These are phyloP conservation scores for Candida parachauliodes DNA, from an alignment of 805 yeast species.

Conservation along the genomic window DNA sequence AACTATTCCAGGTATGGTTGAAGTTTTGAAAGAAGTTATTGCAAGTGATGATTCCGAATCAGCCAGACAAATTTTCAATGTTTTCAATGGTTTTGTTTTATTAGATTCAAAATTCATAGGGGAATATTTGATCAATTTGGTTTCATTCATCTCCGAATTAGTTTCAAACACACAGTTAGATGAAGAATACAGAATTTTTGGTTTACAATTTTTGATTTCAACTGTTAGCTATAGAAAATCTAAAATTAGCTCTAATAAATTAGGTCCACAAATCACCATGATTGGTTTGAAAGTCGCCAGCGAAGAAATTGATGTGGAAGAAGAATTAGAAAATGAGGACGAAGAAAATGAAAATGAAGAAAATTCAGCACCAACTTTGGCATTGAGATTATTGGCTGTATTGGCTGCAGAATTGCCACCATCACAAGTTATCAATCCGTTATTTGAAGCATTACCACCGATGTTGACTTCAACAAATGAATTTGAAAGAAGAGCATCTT, in stretches of 20 bases:
- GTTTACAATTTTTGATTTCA: constrained; percentile 78
- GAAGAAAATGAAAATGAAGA: constrained; percentile 95
- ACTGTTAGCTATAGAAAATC: constrained; percentile 77
- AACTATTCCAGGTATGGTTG: constrained; percentile 75
- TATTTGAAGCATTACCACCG: constrained; percentile 60
- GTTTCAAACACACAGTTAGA: constrained; percentile 63
- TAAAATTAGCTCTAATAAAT: constrained; percentile 71
- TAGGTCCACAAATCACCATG: constrained; percentile 76
- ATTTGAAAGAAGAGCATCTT: constrained; percentile 83
- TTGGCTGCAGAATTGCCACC: constrained; percentile 88
- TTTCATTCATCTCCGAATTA: constrained; percentile 73
- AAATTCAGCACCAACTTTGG: constrained; percentile 71
- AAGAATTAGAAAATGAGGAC: constrained; percentile 72
- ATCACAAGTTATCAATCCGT: constrained; percentile 80
- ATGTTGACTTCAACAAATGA: constrained; percentile 57
- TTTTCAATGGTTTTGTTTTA: constrained; percentile 74
- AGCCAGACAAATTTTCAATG: constrained; percentile 75
- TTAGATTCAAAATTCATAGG: constrained; percentile 79
- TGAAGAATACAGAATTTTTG: constrained; percentile 78
- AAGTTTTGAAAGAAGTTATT: constrained; percentile 73
- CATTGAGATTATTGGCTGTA: constrained; percentile 73
- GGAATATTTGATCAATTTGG: constrained; percentile 62
- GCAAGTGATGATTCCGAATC: constrained; percentile 66
- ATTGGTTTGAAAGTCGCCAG: constrained; percentile 74
- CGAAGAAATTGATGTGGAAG: constrained; percentile 72